phyloP scores from a whole-genome alignment of 768 basidiomycete species.

The Tulasnella sp. region DNA sequence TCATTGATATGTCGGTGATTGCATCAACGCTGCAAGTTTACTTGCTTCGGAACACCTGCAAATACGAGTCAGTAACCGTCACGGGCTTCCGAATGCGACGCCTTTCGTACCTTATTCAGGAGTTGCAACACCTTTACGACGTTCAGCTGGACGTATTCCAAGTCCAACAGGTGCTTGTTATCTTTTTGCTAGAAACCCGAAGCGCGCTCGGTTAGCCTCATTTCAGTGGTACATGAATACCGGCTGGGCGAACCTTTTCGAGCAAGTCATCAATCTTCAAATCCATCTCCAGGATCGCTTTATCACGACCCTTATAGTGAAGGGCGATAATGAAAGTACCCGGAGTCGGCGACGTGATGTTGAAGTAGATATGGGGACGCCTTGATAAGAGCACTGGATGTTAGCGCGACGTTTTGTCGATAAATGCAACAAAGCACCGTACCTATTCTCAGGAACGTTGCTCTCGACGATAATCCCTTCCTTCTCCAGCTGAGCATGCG shows the following conservation, averaged over 20 bases:
- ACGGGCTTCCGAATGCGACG: background rate
- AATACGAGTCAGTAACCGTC: background rate
- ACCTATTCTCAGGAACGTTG: conserved; percentile 98
- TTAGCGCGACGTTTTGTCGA: conserved; percentile 11
- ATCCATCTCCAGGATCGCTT: conserved; percentile 99
- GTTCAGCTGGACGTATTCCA: conserved; percentile 96
- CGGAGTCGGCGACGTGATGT: conserved; percentile 93
- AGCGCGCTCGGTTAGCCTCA: background rate
- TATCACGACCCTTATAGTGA: conserved; percentile 97
- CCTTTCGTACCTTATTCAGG: conserved; percentile 69
- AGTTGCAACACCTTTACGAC: conserved; percentile 89
- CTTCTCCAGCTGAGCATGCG: conserved; percentile 96
- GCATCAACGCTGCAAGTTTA: background rate
- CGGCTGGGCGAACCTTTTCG: conserved; percentile 62
- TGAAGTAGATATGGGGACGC: conserved; percentile 97
- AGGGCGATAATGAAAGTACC: conserved; percentile 98
- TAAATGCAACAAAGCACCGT: conserved; percentile 22
- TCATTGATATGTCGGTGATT: background rate
- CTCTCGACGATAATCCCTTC: conserved; percentile 99
- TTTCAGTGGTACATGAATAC: background rate
- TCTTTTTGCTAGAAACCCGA: conserved; percentile 79
- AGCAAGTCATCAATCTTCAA: conserved; percentile 95
- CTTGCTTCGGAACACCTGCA: conserved; percentile 12
- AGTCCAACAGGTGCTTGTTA: conserved; percentile 88
- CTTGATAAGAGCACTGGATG: conserved; percentile 30